Evolutionary conservation across 352 stramenopile genomes (phyloP), one percentile per base, ranked within the genome.

Genomic region (Phytophthora capsici): DNA sequence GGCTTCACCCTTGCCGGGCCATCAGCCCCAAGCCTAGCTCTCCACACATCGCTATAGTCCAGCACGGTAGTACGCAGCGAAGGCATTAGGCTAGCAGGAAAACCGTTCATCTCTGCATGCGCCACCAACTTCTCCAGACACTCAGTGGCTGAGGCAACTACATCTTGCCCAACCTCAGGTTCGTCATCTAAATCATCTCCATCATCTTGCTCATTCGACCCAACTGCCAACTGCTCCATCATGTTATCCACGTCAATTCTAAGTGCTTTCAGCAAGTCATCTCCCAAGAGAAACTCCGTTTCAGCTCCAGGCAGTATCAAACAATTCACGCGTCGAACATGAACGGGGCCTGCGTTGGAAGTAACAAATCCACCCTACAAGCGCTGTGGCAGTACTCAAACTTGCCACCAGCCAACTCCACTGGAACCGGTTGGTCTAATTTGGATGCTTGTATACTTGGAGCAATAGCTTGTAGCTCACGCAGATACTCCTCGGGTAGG

Each of bases 261-360:
- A n/a, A n/a, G n/a, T n/a, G n/a, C n/a, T n/a, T n/a, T n/a, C n/a
- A n/a, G n/a, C n/a, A n/a, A n/a, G n/a, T n/a, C n/a, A n/a, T n/a
- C n/a, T n/a, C n/a, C n/a, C n/a, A n/a, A n/a, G n/a, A n/a, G n/a
- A n/a, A n/a, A n/a, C n/a, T n/a, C n/a, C n/a, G n/a, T n/a, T n/a
- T n/a, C n/a, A n/a, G n/a, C n/a, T n/a, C n/a, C n/a, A n/a, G n/a
- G n/a, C n/a, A n/a, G n/a, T n/a, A n/a, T n/a, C n/a, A n/a, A n/a
- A n/a, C n/a, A n/a, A n/a, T n/a, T n/a, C n/a, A n/a, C 54, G 14
- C 43, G 30, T 7, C 57, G 46, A 13, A 59, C 47, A 34, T 60
- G 41, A 38, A 70, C 45, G 5, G 46, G 32, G 1, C 57, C 53
- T 36, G 52, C 54, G 16, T 57, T 51, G 12, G 57, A 4, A 70